Percentiles rank a stretch among this genome's conserved stretches.
Conservation (phyloP, 164 flowering plant species). For the Aristolochia californica region DNA sequence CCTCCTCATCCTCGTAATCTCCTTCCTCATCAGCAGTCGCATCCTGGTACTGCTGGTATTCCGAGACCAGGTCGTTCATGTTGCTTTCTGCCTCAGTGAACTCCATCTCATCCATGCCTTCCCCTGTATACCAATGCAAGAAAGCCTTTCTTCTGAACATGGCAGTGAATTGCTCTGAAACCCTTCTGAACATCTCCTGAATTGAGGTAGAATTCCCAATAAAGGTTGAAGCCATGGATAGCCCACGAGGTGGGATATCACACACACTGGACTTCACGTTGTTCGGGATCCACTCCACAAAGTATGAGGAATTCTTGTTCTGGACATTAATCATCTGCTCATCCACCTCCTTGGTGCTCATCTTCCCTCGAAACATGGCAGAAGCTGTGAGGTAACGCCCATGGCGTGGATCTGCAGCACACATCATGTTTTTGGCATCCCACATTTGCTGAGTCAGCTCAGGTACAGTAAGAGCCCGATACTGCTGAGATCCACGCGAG, state of each 20-base stretch:
- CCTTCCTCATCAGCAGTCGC: conserved; percentile 61
- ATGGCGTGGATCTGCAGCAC: conserved; percentile 61
- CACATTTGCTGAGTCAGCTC: conserved; percentile 66
- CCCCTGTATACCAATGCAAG: conserved; percentile 63
- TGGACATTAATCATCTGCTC: conserved; percentile 59
- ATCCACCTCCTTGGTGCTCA: conserved; percentile 61
- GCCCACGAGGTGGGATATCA: conserved; percentile 44
- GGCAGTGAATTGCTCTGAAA: conserved; percentile 57
- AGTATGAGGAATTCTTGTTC: conserved; percentile 40
- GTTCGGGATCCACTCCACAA: conserved; percentile 49
- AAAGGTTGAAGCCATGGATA: conserved; percentile 40
- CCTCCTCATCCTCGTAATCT: conserved; percentile 43
- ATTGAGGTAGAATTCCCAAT: conserved; percentile 53
- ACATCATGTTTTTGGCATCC: conserved; percentile 68
- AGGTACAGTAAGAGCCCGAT: conserved; percentile 51
- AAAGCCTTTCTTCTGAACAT: conserved; percentile 62
- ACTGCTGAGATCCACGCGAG: conserved; percentile 61
- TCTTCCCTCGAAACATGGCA: conserved; percentile 66
- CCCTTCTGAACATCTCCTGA: conserved; percentile 58
- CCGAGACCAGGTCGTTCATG: conserved; percentile 57
- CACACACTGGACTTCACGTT: conserved; percentile 49
- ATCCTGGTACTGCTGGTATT: conserved; percentile 68
- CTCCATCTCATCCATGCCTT: conserved; percentile 69
- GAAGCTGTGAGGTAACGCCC: conserved; percentile 62
- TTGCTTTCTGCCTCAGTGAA: conserved; percentile 62